Base-by-base conservation (phyloP, 352 stramenopile genomes). In the Pythium sukuiense region DNA sequence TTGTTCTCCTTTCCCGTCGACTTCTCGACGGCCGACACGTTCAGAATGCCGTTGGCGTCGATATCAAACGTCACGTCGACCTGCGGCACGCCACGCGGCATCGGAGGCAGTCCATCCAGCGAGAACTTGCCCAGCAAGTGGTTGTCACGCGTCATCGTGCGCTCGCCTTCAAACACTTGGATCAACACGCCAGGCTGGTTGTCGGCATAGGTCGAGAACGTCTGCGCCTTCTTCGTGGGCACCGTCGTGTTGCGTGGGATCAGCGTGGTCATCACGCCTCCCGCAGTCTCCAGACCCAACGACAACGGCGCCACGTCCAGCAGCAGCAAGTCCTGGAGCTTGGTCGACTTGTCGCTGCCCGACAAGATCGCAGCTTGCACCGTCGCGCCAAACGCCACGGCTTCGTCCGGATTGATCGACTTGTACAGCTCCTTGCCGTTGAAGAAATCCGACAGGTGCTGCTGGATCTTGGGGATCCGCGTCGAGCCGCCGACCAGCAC, bases 1-100 rank as follows among this genome's bases (percentile, higher is more conserved):
- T 98, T 98, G 67, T 90, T 87, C 73, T 88, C 81, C 89, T 98
- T 99, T 67, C 97, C 96, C 20, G 97, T 99, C 71, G 90, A 97
- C 89, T 99, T 90, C 67, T 90, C 82, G 24, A 90, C 77, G 14
- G 95, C 96, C 53, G 85, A 94, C 32, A 99, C 95, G 73, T 98
- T 97, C 67, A 99, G 76, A 75, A 98, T 97, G 62, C 92, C 93
- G 67, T 87, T 90, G 35, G 81, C 88, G 67, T 97, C 91, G 59
- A 97, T 91, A 60, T 96, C 83, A 67, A 96, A 97, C 12, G 84
- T 95, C 30, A 98, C 85, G 61, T 97, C 83, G 33, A 98, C 90
- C 76, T 95, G 85, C 0, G 89, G 86, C 27, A 95, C 82, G 64
- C 91, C 92, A 71, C 88, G 87, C n/a, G 89, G 89, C 83, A 94